Conservation (phyloP, 2,329 filamentous ascomycete species). For the Grosmannia clavigera region DNA sequence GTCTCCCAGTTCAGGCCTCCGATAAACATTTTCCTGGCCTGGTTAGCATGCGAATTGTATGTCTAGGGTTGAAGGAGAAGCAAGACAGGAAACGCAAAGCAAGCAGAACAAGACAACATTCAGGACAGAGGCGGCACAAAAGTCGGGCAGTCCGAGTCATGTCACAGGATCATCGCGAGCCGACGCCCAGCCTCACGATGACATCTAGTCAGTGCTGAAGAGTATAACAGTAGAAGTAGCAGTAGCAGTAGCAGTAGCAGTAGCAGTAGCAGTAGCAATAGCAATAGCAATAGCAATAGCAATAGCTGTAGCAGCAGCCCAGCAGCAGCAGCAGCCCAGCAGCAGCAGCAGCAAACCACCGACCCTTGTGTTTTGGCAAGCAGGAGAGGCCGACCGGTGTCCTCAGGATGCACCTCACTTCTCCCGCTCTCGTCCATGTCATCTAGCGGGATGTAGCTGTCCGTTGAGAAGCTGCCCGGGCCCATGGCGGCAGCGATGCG, state of each 20-base stretch:
- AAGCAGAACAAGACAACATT: not conserved
- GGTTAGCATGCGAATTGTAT: slow-evolving; percentile 5
- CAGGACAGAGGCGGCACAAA: not conserved
- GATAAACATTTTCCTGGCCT: slow-evolving; percentile 93
- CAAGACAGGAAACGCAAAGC: not conserved
- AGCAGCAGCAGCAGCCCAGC: not conserved
- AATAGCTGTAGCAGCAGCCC: not conserved
- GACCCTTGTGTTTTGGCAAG: not conserved
- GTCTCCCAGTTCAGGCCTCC: slow-evolving; percentile 98
- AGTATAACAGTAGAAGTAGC: too few relatives aligned
- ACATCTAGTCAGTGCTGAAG: too few relatives aligned
- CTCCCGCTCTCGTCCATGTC: not conserved
- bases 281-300: too few relatives aligned
- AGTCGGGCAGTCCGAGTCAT: too few relatives aligned
- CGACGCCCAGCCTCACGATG: too few relatives aligned
- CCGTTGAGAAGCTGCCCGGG: not conserved
- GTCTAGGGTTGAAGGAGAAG: not conserved
- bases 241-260: too few relatives aligned
- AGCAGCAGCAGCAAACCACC: not conserved
- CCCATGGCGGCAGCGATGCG: not conserved
- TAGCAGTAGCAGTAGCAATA: too few relatives aligned
- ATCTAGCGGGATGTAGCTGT: not conserved
- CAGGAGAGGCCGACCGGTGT: not conserved
- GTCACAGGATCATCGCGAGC: too few relatives aligned
- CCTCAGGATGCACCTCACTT: too few relatives aligned